Conservation (phyloP, 495 filamentous ascomycete species). For the Penicillium roqueforti region DNA sequence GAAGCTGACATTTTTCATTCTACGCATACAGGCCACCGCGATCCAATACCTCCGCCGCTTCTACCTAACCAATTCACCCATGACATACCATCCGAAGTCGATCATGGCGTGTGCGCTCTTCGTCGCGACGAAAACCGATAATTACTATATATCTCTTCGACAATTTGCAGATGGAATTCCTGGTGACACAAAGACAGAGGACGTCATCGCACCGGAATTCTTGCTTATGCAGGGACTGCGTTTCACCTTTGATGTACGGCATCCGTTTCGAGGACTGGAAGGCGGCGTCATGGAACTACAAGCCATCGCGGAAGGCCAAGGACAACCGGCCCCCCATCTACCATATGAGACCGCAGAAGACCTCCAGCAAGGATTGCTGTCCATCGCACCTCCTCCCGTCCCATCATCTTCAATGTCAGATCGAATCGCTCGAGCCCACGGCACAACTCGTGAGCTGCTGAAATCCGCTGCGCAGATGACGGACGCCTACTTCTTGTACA, state of each 20-base stretch:
- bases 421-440: slow-evolving; percentile 65
- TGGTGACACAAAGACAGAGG: slow-evolving; percentile 60
- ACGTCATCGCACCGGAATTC: slow-evolving; percentile 85
- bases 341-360: slow-evolving; percentile 35
- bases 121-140: slow-evolving; percentile 88
- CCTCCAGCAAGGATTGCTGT: slow-evolving; percentile 30
- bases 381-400: slow-evolving; percentile 23
- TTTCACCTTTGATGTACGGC: slow-evolving; percentile 88
- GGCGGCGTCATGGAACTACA: slow-evolving; percentile 81
- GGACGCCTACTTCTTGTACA: slow-evolving; percentile 94
- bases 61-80: slow-evolving; percentile 88
- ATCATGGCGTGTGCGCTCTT: slow-evolving; percentile 85
- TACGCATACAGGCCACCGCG: slow-evolving; percentile 64
- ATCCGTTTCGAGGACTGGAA: slow-evolving; percentile 83
- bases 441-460: slow-evolving; percentile 63
- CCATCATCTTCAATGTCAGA: slow-evolving; percentile 29
- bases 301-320: slow-evolving; percentile 54
- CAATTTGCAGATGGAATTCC: slow-evolving; percentile 61
- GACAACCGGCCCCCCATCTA: slow-evolving; percentile 35
- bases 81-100: slow-evolving; percentile 87
- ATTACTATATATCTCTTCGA: slow-evolving; percentile 66
- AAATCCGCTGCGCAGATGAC: slow-evolving; percentile 78
- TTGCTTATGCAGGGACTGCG: slow-evolving; percentile 87
- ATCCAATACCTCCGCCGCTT: slow-evolving; percentile 90
- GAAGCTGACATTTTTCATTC: neutral